A percentile compares a stretch with the other conserved stretches of the same genome.
Conservation (phyloP, 1,284 basidiomycete genomes). For the Sporisorium graminicola region DNA sequence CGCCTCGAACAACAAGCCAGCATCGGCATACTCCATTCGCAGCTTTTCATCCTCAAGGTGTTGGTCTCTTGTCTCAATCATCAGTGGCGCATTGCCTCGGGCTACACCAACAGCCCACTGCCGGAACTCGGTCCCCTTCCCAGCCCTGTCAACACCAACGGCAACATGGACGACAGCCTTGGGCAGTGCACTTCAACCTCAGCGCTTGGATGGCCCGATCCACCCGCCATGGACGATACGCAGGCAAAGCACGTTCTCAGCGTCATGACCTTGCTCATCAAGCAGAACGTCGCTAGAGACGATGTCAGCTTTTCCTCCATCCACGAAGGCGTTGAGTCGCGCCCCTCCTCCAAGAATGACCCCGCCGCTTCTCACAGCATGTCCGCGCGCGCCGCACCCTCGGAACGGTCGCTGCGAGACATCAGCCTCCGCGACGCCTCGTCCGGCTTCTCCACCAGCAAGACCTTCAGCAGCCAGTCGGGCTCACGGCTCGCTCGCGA, state of each 20-base stretch:
- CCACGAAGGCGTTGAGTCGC: constrained; percentile 34
- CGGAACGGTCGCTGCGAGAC: constrained; percentile 50
- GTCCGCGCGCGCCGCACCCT: constrained; percentile 23
- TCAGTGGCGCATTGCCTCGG: constrained; percentile 75
- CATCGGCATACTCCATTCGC: constrained; percentile 80
- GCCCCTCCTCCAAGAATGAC: constrained; percentile 22
- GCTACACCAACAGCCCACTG: constrained; percentile 27
- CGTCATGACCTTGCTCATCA: constrained; percentile 78
- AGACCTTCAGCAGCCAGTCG: constrained; percentile 25
- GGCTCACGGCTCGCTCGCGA: constrained; percentile 27
- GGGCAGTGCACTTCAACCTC: constrained; percentile 45
- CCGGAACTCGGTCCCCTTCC: constrained; percentile 18
- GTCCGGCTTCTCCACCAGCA: constrained; percentile 36
- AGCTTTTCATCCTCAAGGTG: constrained; percentile 88
- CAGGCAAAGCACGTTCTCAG: constrained; percentile 87
- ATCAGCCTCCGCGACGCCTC: constrained; percentile 36
- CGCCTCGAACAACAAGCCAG: constrained; percentile 64
- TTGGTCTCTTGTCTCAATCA: constrained; percentile 81
- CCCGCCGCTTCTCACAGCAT: constrained; percentile 13
- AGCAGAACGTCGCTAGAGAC: constrained; percentile 73
- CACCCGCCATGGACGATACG: constrained; percentile 83
- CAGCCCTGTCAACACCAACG: not conserved
- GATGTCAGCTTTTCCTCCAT: constrained; percentile 48
- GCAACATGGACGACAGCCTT: constrained; percentile 33
- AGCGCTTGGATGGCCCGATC: constrained; percentile 74